Evolutionary conservation across 352 stramenopile genomes (phyloP), one percentile per base, ranked within the genome.

Genomic region (Globisporangium megalacanthum): DNA sequence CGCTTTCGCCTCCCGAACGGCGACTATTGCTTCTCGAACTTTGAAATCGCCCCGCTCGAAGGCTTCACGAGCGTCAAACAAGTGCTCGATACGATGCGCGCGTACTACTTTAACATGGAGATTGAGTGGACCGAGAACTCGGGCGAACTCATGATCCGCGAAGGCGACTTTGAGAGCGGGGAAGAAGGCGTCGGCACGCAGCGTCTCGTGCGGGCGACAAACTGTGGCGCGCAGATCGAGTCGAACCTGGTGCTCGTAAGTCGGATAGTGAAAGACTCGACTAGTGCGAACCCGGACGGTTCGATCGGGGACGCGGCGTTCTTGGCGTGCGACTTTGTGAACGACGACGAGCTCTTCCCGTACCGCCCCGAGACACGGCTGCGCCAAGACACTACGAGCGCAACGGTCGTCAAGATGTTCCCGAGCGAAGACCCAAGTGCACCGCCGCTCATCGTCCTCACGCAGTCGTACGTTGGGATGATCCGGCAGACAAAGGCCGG

Each of bases 241-340:
- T 72, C 70, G 49, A 85, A 80, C 51, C 69, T 54, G n/a, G 57
- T 71, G 50, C 60, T 70, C 25, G 71, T 68, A 51, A 54, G 59
- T 13, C 49, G 66, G 33, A 49, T 52, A 11, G 29, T 54, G 44
- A 44, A 44, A 20, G 35, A 17, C 15, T 3, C 20, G 45, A 33
- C 14, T 13, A 17, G 8, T n/a, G 45, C 31, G 9, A 49, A 49
- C 45, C 14, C 19, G 7, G 45, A 49, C 45, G 45, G 45, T 7
- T 49, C 45, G 6, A 31, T 52, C 25, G 41, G 29, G 22, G 41
- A 58, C 41, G 29, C 41, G 25, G 52, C 52, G 8, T 33, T 41
- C 0, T n/a, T 58, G 37, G 19, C 20, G 8, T 42, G 20, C 15
- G 19, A 58, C 11, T 58, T 44, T 19, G 52, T 58, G 39, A 39